phyloP scores from a whole-genome alignment of 1,284 basidiomycete species.

The Ustilago shanxiensis region DNA sequence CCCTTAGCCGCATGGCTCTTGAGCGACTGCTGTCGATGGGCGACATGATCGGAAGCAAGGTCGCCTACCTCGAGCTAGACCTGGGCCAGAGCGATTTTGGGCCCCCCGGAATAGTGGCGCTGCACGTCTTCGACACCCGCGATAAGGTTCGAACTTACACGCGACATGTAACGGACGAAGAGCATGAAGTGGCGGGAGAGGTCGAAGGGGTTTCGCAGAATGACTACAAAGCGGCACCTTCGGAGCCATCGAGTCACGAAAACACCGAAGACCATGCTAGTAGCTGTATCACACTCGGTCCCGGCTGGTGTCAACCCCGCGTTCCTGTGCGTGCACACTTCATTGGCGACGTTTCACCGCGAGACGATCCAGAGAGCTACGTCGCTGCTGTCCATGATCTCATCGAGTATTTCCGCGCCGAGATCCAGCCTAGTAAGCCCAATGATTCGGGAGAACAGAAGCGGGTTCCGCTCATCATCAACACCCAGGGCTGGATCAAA shows the following conservation, averaged over 20 bases:
- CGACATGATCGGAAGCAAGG: constrained; percentile 74
- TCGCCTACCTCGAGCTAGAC: constrained; percentile 92
- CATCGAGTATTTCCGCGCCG: constrained; percentile 74
- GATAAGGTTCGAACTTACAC: not conserved
- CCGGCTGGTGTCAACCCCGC: constrained; percentile 72
- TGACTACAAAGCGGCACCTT: not conserved
- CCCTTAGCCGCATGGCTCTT: constrained; percentile 81
- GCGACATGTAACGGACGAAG: not conserved
- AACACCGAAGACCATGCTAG: not conserved
- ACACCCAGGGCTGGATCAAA: constrained; percentile 97
- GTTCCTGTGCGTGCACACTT: constrained; percentile 83
- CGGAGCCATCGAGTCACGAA: not conserved
- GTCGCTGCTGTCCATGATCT: constrained; percentile 79
- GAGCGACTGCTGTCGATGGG: constrained; percentile 76
- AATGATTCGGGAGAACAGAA: constrained; percentile 3
- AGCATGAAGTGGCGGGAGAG: not conserved
- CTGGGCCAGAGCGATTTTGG: constrained; percentile 94
- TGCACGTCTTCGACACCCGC: constrained; percentile 76
- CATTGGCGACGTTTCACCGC: constrained; percentile 83
- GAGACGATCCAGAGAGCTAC: constrained; percentile 84
- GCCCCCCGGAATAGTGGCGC: constrained; percentile 84
- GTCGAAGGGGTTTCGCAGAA: not conserved
- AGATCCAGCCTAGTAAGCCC: constrained; percentile 26
- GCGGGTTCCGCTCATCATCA: constrained; percentile 82
- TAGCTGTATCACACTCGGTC: constrained; percentile 42